phyloP scores from a whole-genome alignment of 805 yeast genomes.

The Zygosaccharomyces gambellarensis region DNA sequence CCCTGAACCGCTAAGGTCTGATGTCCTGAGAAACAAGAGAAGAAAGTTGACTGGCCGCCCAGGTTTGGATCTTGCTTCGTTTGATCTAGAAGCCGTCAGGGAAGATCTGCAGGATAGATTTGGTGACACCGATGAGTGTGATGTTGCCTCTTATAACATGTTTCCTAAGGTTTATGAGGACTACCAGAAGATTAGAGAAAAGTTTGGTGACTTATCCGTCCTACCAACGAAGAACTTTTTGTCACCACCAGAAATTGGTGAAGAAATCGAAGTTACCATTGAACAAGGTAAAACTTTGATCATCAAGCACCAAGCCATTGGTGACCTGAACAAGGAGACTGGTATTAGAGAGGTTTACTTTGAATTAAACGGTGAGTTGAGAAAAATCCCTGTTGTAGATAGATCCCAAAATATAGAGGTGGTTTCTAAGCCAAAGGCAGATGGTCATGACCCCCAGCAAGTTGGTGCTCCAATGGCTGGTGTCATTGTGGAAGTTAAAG shows the following conservation, averaged over 20 bases:
- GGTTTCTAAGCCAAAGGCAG: constrained; percentile 86
- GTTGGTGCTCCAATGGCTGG: constrained; percentile 99
- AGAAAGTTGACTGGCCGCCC: constrained; percentile 86
- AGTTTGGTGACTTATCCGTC: constrained; percentile 89
- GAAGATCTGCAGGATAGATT: constrained; percentile 72
- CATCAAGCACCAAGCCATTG: constrained; percentile 86
- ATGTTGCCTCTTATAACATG: constrained; percentile 94
- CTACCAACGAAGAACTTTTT: constrained; percentile 90
- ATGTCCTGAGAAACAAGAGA: constrained; percentile 87
- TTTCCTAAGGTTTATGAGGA: constrained; percentile 96
- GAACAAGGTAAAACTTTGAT: constrained; percentile 94
- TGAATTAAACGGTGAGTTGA: constrained; percentile 96
- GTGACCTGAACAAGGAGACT: constrained; percentile 76
- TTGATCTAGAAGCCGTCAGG: constrained; percentile 66
- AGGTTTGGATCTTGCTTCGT: constrained; percentile 82
- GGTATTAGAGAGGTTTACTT: constrained; percentile 96
- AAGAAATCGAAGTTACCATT: constrained; percentile 82
- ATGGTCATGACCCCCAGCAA: constrained; percentile 78
- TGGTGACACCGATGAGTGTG: constrained; percentile 76
- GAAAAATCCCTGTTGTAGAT: constrained; percentile 91
- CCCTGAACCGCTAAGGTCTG: constrained; percentile 97
- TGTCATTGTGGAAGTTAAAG: constrained; percentile 91
- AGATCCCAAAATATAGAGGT: constrained; percentile 81
- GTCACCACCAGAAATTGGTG: constrained; percentile 80
- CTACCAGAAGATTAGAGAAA: constrained; percentile 65